phyloP scores from a whole-genome alignment of 1,284 basidiomycete species.

The Ceratobasidium sp. region DNA sequence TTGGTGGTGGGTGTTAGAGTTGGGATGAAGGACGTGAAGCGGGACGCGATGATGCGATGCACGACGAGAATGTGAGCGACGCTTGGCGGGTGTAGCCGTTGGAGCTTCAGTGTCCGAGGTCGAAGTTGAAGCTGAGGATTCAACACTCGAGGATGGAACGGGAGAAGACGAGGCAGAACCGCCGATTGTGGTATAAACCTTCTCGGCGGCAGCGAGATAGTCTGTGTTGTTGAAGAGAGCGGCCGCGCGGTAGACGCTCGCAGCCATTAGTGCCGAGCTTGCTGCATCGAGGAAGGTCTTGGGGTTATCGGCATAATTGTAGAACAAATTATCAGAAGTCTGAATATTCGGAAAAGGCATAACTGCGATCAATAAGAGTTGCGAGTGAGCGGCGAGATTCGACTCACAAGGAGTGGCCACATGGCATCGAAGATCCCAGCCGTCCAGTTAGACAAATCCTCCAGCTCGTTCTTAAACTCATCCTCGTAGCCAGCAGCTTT shows the following conservation, averaged over 20 bases:
- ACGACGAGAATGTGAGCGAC: constrained; percentile 6
- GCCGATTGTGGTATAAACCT: constrained; percentile 61
- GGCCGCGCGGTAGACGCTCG: constrained; percentile 25
- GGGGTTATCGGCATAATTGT: constrained; percentile 26
- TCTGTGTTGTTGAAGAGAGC: constrained; percentile 54
- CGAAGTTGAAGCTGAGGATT: constrained; percentile 46
- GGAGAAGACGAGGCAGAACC: constrained; percentile 8
- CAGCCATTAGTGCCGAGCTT: constrained; percentile 11
- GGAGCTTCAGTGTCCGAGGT: neutral
- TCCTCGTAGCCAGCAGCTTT: neutral
- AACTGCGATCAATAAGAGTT: neutral
- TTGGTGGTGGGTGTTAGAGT: no score
- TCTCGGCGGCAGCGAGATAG: constrained; percentile 71
- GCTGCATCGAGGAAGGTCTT: constrained; percentile 35
- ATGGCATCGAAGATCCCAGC: constrained; percentile 18
- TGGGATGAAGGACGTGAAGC: constrained; percentile 29
- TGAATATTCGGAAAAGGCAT: no score
- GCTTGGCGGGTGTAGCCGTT: neutral
- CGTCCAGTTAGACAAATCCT: neutral
- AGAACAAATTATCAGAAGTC: constrained; percentile 24
- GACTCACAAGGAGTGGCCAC: neutral
- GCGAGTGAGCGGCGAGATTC: neutral
- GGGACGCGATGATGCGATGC: constrained; percentile 43
- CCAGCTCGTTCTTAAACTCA: neutral
- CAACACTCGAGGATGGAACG: constrained; percentile 10